Evolutionary conservation across 305 asterid genomes (phyloP), one percentile per base, ranked within the genome.

Genomic region (Fraxinus latifolia): DNA sequence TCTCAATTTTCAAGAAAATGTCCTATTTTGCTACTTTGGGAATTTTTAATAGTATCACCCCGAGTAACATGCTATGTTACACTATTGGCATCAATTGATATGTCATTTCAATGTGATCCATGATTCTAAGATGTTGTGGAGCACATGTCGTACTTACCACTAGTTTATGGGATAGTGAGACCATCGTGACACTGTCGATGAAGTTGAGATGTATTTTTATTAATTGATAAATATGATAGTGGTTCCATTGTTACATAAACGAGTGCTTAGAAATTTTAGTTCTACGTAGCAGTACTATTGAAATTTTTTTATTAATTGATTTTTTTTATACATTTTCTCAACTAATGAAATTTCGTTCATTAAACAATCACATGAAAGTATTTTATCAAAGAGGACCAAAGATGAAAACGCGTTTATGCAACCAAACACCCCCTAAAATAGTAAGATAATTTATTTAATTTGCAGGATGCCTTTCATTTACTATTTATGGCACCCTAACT

Each of bases 1-100:
- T 58, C 70, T 19, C 23, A 58, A 7, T 79, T n/a, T 15, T n/a
- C 39, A 17, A 8, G 1, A 39, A n/a, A 7, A 67, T 65, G 58
- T 14, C 12, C 71, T 70, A 58, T 74, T 77, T 84, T 47, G 34
- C 7, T 79, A 82, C 82, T 83, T 80, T 77, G 17, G 34, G 7
- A 5, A 23, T 14, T 53, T 77, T 5, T 77, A 77, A 37, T 37
- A 37, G 9, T 37, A 7, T 7, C 14, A 42, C 4, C 50, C 2
- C 2, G 15, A 44, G 58, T 44, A 44, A 12, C 19, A 14, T 44
- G 58, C 5, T 3, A 44, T 14, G 55, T 44, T 12, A 0, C 58
- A 14, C 55, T 12, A 44, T 44, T 44, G n/a, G 58, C n/a, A 44
- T 12, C 58, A 12, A 3, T 44, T 44, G 17, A 12, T 44, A 44